phyloP scores from a whole-genome alignment of 129 eudicot genomes.

The Gnaphalium uliginosum region DNA sequence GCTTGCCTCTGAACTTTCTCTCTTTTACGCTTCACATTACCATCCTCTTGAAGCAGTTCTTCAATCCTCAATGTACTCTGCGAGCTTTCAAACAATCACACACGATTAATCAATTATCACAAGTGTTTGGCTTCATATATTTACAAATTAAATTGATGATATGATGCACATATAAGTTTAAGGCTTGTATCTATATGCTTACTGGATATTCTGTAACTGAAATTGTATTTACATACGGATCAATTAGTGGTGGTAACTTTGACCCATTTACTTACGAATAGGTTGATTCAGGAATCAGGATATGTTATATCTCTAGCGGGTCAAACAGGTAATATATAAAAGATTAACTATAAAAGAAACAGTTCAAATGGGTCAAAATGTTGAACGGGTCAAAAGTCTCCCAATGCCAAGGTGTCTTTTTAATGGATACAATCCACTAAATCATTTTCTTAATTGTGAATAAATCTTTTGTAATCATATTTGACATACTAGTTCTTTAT shows the following conservation, averaged over 20 bases:
- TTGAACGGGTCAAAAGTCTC: background rate
- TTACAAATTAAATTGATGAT: background rate
- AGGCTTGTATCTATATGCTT: slow-evolving; percentile 4
- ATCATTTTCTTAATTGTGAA: background rate
- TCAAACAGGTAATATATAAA: background rate
- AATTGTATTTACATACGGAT: background rate
- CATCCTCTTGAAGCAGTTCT: slow-evolving; percentile 94
- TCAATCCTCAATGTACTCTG: slow-evolving; percentile 80
- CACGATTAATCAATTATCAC: background rate
- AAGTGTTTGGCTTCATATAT: background rate
- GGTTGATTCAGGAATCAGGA: background rate
- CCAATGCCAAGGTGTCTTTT: background rate
- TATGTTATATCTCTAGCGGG: background rate
- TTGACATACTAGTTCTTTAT: background rate
- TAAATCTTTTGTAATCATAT: background rate
- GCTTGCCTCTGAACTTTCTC: slow-evolving; percentile 81
- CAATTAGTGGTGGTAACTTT: background rate
- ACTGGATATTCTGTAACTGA: background rate
- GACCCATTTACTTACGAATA: background rate
- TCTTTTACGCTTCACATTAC: slow-evolving; percentile 70
- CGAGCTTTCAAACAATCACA: slow-evolving; percentile 44
- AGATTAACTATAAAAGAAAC: background rate
- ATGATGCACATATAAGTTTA: background rate
- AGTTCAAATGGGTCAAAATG: background rate
- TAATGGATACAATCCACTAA: background rate